Evolutionary conservation across 2,329 filamentous ascomycete genomes (phyloP).

Genomic region (Apiospora arundinis): DNA sequence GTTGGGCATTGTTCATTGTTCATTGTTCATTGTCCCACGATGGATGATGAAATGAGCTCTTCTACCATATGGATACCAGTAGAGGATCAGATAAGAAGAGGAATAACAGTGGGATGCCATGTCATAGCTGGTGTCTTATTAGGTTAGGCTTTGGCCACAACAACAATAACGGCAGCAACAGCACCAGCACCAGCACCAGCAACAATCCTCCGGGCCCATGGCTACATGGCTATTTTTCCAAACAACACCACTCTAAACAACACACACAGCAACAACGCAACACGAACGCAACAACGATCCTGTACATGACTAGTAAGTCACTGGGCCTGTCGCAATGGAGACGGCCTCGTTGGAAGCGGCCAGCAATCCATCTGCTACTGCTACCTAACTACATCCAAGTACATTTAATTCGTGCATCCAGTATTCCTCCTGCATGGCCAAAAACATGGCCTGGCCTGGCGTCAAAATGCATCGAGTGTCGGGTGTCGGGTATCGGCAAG

Average conservation of each 20-base stretch:
- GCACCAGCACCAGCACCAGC: neutral
- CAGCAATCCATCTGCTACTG: neutral
- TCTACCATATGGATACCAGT: neutral
- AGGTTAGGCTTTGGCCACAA: neutral
- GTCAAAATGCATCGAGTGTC: slow-evolving; percentile 1
- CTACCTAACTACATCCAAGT: neutral
- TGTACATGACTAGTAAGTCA: slow-evolving; percentile 1
- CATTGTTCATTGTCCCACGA: neutral
- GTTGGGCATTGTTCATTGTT: slow-evolving; percentile 20
- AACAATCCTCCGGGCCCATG: neutral
- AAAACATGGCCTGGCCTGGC: neutral
- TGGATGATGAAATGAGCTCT: neutral
- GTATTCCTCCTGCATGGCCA: slow-evolving; percentile 6
- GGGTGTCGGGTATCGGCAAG: slow-evolving; percentile 14
- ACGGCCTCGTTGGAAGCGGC: neutral
- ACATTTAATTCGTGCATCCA: neutral
- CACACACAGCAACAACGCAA: no score
- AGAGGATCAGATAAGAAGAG: neutral
- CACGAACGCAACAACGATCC: neutral
- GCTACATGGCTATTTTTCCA: no score
- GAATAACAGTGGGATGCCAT: neutral
- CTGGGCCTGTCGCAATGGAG: neutral
- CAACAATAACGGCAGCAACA: no score
- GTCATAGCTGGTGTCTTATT: slow-evolving; percentile 5
- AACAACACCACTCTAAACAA: no score